These are phyloP conservation scores for Mycena polygramma DNA, from an alignment of 768 basidiomycete genomes.

Conservation along the genomic window DNA sequence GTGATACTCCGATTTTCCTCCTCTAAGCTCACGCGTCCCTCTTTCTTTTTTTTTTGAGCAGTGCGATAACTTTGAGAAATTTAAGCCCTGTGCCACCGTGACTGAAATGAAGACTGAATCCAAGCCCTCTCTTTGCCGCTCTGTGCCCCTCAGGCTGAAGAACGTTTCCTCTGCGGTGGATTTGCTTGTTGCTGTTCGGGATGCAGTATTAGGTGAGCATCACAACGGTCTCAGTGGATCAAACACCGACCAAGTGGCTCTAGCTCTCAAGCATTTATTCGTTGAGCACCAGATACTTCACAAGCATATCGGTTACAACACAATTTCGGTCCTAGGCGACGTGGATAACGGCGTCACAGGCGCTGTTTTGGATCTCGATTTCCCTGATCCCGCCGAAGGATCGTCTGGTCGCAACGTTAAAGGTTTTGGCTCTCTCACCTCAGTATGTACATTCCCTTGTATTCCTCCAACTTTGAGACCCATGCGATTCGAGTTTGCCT, in stretches of 20 bases:
- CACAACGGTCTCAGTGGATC: background rate
- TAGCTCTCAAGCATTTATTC: slow-evolving; percentile 16
- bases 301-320: slow-evolving; percentile 26
- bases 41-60: too few relatives aligned
- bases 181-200: slow-evolving; percentile 17
- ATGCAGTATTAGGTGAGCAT: slow-evolving; percentile 15
- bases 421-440: background rate
- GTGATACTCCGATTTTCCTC: background rate
- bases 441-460: background rate
- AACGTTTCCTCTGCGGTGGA: slow-evolving; percentile 13
- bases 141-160: slow-evolving; percentile 5
- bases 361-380: slow-evolving; percentile 27
- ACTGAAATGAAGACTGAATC: background rate
- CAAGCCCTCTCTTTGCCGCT: background rate
- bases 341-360: slow-evolving; percentile 7
- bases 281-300: slow-evolving; percentile 14
- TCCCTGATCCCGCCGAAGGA: slow-evolving; percentile 9
- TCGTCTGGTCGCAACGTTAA: background rate
- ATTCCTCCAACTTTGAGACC: background rate
- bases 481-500: slow-evolving; percentile 10
- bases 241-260: background rate
- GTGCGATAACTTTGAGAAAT: too few relatives aligned
- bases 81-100: too few relatives aligned
- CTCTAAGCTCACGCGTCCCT: too few relatives aligned
- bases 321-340: slow-evolving; percentile 1